Conservation (phyloP, 176 grass and related monocot species). For the Eragrostis curvula region DNA sequence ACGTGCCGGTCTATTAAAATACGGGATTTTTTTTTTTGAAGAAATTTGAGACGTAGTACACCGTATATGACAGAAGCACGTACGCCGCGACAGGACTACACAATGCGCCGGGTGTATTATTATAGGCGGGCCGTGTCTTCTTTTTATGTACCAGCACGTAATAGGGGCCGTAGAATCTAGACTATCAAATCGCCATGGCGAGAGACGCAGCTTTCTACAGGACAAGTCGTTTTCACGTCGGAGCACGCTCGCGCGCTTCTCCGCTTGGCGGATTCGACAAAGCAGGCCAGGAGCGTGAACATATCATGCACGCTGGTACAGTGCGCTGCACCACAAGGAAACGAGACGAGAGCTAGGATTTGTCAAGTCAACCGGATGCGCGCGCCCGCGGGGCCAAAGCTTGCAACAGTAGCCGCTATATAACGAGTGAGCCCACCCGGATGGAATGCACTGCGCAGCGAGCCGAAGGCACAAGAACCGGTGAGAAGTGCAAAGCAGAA, state of each 20-base stretch:
- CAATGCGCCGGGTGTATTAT: conserved; percentile 33
- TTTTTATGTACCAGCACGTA: conserved; percentile 60
- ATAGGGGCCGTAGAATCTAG: conserved; percentile 55
- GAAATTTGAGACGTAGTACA: conserved; percentile 5
- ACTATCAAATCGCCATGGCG: conserved; percentile 52
- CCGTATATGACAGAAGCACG: background rate
- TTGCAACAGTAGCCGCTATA: conserved; percentile 45
- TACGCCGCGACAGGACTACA: conserved; percentile 45
- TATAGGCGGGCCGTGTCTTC: conserved; percentile 43
- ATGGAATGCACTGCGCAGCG: background rate
- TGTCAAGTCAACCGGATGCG: conserved; percentile 50
- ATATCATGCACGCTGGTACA: conserved; percentile 9
- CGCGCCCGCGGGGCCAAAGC: background rate
- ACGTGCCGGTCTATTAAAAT: background rate
- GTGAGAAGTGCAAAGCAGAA: background rate
- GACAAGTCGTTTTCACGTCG: conserved; percentile 54
- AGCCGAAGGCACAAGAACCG: background rate
- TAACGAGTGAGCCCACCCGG: background rate
- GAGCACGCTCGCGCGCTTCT: conserved; percentile 30
- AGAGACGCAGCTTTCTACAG: conserved; percentile 54
- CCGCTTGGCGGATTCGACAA: conserved; percentile 1
- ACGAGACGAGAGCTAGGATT: conserved; percentile 4
- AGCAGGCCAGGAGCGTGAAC: background rate
- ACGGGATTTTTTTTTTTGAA: background rate
- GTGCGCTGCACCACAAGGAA: background rate